Evolutionary conservation across 2,329 filamentous ascomycete genomes (phyloP).

Genomic region (Huntiella bhutanensis): DNA sequence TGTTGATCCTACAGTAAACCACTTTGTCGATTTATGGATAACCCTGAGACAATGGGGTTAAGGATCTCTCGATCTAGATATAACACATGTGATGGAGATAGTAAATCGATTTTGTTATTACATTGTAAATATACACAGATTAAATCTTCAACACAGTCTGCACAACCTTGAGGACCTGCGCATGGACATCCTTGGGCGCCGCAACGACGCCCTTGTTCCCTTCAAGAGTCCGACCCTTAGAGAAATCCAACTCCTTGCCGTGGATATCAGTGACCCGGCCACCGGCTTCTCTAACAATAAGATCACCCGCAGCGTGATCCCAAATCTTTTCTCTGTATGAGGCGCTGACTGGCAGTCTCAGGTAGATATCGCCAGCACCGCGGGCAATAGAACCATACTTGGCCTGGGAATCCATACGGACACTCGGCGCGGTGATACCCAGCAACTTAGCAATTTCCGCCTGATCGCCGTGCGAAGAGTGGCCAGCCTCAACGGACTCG

Average conservation of each 20-base stretch:
- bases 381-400: slow-evolving; percentile 94
- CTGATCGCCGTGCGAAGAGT: slow-evolving; percentile 79
- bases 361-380: slow-evolving; percentile 85
- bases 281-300: slow-evolving; percentile 87
- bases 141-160: slow-evolving; percentile 48
- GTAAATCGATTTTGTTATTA: background rate
- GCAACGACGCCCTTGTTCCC: slow-evolving; percentile 91
- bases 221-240: slow-evolving; percentile 63
- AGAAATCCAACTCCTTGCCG: slow-evolving; percentile 73
- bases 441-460: slow-evolving; percentile 53
- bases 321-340: slow-evolving; percentile 98
- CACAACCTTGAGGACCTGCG: slow-evolving; percentile 59
- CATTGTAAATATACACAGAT: background rate
- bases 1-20: background rate
- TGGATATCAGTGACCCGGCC: slow-evolving; percentile 79
- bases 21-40: background rate
- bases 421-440: slow-evolving; percentile 73
- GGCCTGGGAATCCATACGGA: slow-evolving; percentile 93
- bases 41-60: too few relatives aligned
- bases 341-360: slow-evolving; percentile 67
- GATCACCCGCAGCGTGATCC: slow-evolving; percentile 90
- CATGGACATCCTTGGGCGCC: slow-evolving; percentile 59
- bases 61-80: background rate
- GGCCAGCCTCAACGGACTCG: slow-evolving; percentile 84
- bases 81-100: background rate